phyloP scores from a whole-genome alignment of 305 asterid species.

The Ilex paraguariensis region DNA sequence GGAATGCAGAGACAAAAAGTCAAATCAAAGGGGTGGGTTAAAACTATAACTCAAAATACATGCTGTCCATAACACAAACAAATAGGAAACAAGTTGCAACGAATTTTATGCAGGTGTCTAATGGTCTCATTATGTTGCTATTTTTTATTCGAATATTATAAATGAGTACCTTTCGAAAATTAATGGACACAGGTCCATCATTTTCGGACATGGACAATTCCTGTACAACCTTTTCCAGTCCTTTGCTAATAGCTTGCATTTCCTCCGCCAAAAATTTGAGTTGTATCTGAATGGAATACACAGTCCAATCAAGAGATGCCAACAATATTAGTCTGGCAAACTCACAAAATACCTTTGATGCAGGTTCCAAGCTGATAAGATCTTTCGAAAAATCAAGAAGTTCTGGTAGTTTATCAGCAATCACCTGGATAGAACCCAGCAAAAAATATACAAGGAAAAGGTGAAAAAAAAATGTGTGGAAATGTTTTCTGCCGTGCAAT shows the following conservation, averaged over 20 bases:
- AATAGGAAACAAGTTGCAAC: no score
- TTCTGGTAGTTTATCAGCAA: constrained; percentile 83
- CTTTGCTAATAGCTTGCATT: constrained; percentile 96
- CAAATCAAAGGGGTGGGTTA: no score
- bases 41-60: no score
- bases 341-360: constrained; percentile 52
- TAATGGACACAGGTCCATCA: constrained; percentile 76
- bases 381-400: constrained; percentile 84
- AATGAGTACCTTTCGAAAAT: constrained; percentile 62
- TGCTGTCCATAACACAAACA: no score
- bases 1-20: no score
- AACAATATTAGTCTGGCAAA: constrained; percentile 11
- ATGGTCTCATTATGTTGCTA: no score
- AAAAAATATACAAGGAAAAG: neutral
- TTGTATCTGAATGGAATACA: constrained; percentile 57
- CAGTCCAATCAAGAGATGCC: constrained; percentile 22
- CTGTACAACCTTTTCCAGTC: constrained; percentile 85
- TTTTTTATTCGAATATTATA: no score
- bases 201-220: constrained; percentile 83
- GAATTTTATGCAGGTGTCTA: no score
- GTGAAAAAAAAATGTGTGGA: neutral
- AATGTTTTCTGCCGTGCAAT: no score
- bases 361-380: constrained; percentile 79
- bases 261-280: constrained; percentile 87
- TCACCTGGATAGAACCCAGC: constrained; percentile 44